These are phyloP conservation scores for Clonostachys solani DNA, from an alignment of 2,329 filamentous ascomycete genomes.

Conservation along the genomic window DNA sequence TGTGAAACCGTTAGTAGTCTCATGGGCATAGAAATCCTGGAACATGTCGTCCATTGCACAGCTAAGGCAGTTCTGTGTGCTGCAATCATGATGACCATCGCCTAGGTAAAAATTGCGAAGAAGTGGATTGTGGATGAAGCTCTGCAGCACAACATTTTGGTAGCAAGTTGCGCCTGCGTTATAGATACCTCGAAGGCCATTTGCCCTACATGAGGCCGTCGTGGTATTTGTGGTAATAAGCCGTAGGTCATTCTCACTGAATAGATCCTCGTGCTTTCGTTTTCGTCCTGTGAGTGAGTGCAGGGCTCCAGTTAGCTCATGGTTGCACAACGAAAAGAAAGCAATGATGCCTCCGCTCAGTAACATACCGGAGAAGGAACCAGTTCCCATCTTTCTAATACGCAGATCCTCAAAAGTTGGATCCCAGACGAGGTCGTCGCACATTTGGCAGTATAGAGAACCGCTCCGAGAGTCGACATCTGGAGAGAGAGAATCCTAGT, in stretches of 20 bases:
- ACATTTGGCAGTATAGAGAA: slow-evolving; percentile 75
- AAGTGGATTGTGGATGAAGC: slow-evolving; percentile 88
- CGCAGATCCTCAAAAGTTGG: slow-evolving; percentile 74
- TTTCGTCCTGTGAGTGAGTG: slow-evolving; percentile 51
- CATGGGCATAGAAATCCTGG: slow-evolving; percentile 65
- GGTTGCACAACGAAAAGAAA: background rate
- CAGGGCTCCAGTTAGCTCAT: too few species aligned
- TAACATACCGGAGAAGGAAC: slow-evolving; percentile 55
- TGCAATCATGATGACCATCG: slow-evolving; percentile 83
- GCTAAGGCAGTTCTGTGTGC: slow-evolving; percentile 56
- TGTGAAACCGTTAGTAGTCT: slow-evolving; percentile 85
- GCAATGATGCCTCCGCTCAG: background rate
- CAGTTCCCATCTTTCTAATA: slow-evolving; percentile 63
- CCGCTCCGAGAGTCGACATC: slow-evolving; percentile 76
- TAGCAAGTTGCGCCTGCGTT: slow-evolving; percentile 99
- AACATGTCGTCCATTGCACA: slow-evolving; percentile 73
- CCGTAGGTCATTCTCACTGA: slow-evolving; percentile 67
- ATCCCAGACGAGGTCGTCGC: slow-evolving; percentile 79
- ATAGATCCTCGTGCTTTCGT: slow-evolving; percentile 70
- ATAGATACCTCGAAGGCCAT: slow-evolving; percentile 86
- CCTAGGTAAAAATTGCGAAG: slow-evolving; percentile 89
- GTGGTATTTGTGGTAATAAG: slow-evolving; percentile 77
- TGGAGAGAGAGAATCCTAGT: slow-evolving; percentile 28
- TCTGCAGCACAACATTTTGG: slow-evolving; percentile 93
- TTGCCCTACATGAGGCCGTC: slow-evolving; percentile 77